Evolutionary conservation across 164 flowering plant species (phyloP).

Genomic region (Nymphaea colorata): DNA sequence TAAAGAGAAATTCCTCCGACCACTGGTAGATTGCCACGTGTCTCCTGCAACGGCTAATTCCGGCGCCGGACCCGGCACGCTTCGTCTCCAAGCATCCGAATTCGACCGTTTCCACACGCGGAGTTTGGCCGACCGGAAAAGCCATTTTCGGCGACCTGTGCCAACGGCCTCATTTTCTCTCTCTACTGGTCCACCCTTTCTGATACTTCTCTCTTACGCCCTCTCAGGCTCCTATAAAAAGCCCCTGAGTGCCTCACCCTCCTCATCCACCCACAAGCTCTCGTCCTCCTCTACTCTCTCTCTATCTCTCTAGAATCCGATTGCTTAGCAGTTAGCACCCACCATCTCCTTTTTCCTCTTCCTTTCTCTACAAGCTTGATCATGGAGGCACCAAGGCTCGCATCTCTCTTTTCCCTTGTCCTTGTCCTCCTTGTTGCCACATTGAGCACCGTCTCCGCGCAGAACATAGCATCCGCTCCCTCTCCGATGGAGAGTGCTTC

Average conservation of each 20-base stretch:
- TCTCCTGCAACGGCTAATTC: too few relatives aligned
- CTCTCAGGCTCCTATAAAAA: background rate
- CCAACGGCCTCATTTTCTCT: background rate
- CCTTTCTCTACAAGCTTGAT: background rate
- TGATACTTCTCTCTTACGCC: background rate
- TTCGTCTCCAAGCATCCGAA: background rate
- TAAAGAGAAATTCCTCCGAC: too few relatives aligned
- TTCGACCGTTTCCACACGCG: background rate
- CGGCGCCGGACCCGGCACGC: too few relatives aligned
- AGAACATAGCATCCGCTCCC: background rate
- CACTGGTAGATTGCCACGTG: too few relatives aligned
- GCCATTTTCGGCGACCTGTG: background rate
- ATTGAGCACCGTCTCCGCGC: background rate
- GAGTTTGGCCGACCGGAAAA: background rate
- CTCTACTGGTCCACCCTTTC: background rate
- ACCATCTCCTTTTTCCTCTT: background rate
- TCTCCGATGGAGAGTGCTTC: background rate
- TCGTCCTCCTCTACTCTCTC: background rate
- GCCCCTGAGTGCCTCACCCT: background rate
- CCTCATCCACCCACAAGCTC: background rate
- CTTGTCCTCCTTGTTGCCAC: background rate
- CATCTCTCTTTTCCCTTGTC: background rate
- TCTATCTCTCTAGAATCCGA: background rate
- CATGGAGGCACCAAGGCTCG: background rate
- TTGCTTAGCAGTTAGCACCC: background rate